phyloP scores from a whole-genome alignment of 768 basidiomycete species.

The Tephrocybe sp. region DNA sequence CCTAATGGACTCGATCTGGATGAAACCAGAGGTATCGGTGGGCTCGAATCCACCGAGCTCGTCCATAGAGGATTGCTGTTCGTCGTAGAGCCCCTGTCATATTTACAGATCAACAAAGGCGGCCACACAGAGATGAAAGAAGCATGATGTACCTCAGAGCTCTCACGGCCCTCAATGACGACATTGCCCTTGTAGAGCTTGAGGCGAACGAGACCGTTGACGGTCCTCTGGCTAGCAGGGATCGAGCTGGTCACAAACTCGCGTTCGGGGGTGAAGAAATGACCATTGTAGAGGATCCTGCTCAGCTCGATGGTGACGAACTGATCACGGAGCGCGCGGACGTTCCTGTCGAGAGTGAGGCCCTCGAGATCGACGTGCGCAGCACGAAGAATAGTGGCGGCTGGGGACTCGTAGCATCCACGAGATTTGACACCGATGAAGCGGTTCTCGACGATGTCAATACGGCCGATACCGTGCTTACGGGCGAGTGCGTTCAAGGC shows the following conservation, averaged over 20 bases:
- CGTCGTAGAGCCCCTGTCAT: slow-evolving; percentile 86
- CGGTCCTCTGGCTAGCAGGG: slow-evolving; percentile 92
- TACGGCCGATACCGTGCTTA: slow-evolving; percentile 93
- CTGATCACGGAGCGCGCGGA: slow-evolving; percentile 90
- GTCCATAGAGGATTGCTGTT: slow-evolving; percentile 96
- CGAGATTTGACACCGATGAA: slow-evolving; percentile 99
- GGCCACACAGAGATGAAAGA: background rate
- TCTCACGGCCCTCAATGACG: slow-evolving; percentile 86
- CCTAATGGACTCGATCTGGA: slow-evolving; percentile 95
- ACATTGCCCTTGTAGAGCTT: slow-evolving; percentile 97
- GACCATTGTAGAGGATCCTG: slow-evolving; percentile 95
- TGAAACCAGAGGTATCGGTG: slow-evolving; percentile 93
- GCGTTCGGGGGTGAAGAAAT: slow-evolving; percentile 99
- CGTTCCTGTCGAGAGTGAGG: slow-evolving; percentile 95
- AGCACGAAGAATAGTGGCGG: slow-evolving; percentile 90
- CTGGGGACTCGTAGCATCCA: slow-evolving; percentile 99
- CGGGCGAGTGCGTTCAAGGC: slow-evolving; percentile 88
- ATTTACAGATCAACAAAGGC: background rate
- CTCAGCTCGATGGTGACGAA: slow-evolving; percentile 91
- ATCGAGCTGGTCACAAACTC: slow-evolving; percentile 92
- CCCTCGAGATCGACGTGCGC: slow-evolving; percentile 98
- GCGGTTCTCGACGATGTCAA: slow-evolving; percentile 99
- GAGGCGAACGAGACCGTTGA: slow-evolving; percentile 89
- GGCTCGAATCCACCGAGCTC: slow-evolving; percentile 98
- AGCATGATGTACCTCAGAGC: slow-evolving; percentile 62